Evolutionary conservation across 2,329 filamentous ascomycete genomes (phyloP), one percentile per base, ranked within the genome.

Genomic region (Paecilomyces fulvus): DNA sequence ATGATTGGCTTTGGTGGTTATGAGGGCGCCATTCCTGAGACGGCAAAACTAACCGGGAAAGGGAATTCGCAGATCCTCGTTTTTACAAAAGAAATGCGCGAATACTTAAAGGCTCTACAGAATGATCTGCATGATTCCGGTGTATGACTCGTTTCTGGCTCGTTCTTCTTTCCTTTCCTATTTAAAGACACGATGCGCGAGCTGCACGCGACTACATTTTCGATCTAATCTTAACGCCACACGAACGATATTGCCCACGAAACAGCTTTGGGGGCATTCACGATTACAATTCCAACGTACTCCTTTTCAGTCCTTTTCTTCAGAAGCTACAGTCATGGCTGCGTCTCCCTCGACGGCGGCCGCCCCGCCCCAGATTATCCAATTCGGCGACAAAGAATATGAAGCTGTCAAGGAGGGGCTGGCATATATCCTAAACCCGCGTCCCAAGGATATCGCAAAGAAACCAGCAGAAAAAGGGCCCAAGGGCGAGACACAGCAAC

Each of bases 351-450:
- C 52, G 12, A 53, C 59, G 12, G 30, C 58, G 20, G 55, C 63
- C 30, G 60, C 37, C 14, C 5, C 37, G 37, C 14, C 58, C 37
- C 61, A 65, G 49, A 60, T 69, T 54, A 66, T 76, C 49, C 64
- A 66, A 51, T 78, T 84, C 64, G 68, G 77, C 46, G 81, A 75
- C 11, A 80, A 77, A 55, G 71, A 78, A 56, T 86, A 83, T 65
- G 81, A 79, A 25, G 83, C 83, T 0, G 78, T 88, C 56, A 82
- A 82, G 58, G 86, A 89, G 72, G 86, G 86, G 5, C 72, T 80
- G n/a, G 86, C 86, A 37, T 79, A 84, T 61, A 87, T 89, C 57
- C 77, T 89, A 11, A 81, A 85, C 11, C 84, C 85, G 66, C 78
- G 62, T 69, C 75, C 61, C 68, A 81, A 72, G 62, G 70, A 72